Evolutionary conservation across 2,329 filamentous ascomycete genomes (phyloP), one percentile per base, ranked within the genome.

Genomic region (Diaporthe batatas): DNA sequence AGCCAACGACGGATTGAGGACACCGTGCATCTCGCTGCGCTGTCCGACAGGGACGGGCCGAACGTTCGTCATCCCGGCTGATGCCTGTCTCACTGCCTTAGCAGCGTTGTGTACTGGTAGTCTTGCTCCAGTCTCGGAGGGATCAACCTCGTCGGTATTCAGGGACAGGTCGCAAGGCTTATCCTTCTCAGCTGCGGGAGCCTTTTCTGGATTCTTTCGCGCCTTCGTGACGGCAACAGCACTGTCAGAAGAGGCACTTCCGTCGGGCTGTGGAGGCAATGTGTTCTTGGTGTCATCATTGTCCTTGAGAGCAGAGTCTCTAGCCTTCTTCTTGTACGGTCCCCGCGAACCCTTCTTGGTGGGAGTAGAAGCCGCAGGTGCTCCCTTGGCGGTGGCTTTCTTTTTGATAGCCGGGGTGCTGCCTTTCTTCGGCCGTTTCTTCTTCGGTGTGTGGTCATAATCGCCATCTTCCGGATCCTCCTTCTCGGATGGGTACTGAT

Each of bases 381-480:
- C 47, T 39, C 14, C 47, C 62, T 39, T n/a, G 62, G 32, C 10
- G n/a, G 44, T 11, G 32, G 12, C 2, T 67, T 21, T 32, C 62
- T 67, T 53, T 47, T 67, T 53, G 32, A 47, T 34, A 53, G 47
- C 32, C 11, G 62, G 7, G 8, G n/a, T 25, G 11, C 23, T 25
- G 14, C 44, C 47, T 32, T 67, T 67, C 47, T 67, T 67, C 14
- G 32, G 32, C 47, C 7, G 16, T 44, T 67, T 67, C 62, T 67
- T 67, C 32, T 67, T 67, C 47, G 47, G 32, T 8, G n/a, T 34
- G n/a, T 12, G 7, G n/a, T 34, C 62, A 21, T 39, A 67, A 34
- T 67, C 62, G 21, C 44, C 12, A n/a, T 67, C 62, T 12, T 23
- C 25, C 10, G 62, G 62, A 67, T 67, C 62, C n/a, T 67, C 47